A percentile compares a stretch with the other conserved stretches of the same genome.
Conservation (phyloP, 2,329 filamentous ascomycete genomes). For the Knufia petricola region DNA sequence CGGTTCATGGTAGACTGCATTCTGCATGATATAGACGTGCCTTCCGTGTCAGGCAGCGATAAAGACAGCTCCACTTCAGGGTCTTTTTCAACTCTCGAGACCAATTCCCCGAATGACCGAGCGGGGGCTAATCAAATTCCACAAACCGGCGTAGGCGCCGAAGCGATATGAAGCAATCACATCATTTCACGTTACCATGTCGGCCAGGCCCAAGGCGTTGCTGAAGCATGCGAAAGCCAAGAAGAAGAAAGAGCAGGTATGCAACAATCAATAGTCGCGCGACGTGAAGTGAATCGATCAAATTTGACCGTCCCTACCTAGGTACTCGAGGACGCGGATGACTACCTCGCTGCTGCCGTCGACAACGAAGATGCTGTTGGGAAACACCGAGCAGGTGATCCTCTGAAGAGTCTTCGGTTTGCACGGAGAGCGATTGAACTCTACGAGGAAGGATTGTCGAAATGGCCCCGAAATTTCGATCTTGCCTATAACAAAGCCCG, state of each 20-base stretch:
- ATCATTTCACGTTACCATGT: slow-evolving; percentile 10
- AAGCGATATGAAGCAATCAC: too few relatives aligned
- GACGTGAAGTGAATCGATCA: slow-evolving; percentile 12
- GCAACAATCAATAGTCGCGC: slow-evolving; percentile 7
- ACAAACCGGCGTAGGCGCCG: too few relatives aligned
- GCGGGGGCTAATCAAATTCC: too few relatives aligned
- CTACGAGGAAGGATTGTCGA: slow-evolving; percentile 54
- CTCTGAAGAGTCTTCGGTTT: slow-evolving; percentile 52
- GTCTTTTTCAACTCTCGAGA: too few relatives aligned
- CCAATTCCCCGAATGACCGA: too few relatives aligned
- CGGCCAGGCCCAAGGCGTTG: slow-evolving; percentile 21
- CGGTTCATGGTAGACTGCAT: too few relatives aligned
- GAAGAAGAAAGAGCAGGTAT: slow-evolving; percentile 30
- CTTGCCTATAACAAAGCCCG: slow-evolving; percentile 67
- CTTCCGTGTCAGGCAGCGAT: too few relatives aligned
- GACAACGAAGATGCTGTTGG: slow-evolving; percentile 61
- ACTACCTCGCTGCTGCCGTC: slow-evolving; percentile 60
- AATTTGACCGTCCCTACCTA: slow-evolving; percentile 23
- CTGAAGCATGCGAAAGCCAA: slow-evolving; percentile 22
- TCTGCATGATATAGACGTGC: too few relatives aligned
- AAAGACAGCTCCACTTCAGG: too few relatives aligned
- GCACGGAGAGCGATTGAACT: slow-evolving; percentile 54
- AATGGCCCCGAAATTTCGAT: slow-evolving; percentile 55
- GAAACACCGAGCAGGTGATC: slow-evolving; percentile 65
- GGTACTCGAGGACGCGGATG: slow-evolving; percentile 53